Base-by-base conservation (phyloP, 345 rosid genomes). In the Salix udensis region DNA sequence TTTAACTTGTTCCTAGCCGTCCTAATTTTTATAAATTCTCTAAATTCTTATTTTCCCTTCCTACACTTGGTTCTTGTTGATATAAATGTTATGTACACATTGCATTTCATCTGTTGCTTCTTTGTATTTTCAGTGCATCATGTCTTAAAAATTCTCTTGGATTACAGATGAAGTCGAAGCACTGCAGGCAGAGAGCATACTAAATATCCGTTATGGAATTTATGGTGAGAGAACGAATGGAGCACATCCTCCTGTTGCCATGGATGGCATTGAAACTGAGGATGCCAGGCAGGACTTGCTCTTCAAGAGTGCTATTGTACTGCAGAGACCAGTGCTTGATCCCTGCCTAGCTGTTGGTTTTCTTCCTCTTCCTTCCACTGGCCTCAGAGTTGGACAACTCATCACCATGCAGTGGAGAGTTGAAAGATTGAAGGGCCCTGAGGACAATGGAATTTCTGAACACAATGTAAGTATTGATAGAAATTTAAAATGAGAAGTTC, bases 281-380 rank as follows among this genome's bases (percentile, higher is more conserved):
- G 76, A 73, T 67, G 65, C 80, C 53, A 76, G 84, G 80, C 85
- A 74, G 83, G 92, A 85, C 76, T 80, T 96, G 86, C 84, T 92
- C 84, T 96, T 96, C 88, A 86, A 83, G 87, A 90, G 96, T 77
- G 91, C 89, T 64, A 84, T 96, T 75, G 82, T 86, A 68, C 79
- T 93, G 83, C 96, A 93, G 78, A 93, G 88, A 80, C 99, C 97
- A 72, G 94, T 91, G 55, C 98, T 96, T 82, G 96, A 93, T 76
- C 99, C 97, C 52, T 86, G 92, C 86, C 84, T 96, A 30, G 92
- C 99, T 69, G 91, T 96, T 81, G 98, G 98, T 65, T 96, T 96
- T 80, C 89, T 96, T 74, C 87, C 96, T 70, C 94, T 96, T 83
- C 87, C 93, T 77, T 88, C 94, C 30, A 85, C 79, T 78, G 89